Evolutionary conservation across 441 rosid genomes (phyloP).

Genomic region (Euphorbia celastroides): DNA sequence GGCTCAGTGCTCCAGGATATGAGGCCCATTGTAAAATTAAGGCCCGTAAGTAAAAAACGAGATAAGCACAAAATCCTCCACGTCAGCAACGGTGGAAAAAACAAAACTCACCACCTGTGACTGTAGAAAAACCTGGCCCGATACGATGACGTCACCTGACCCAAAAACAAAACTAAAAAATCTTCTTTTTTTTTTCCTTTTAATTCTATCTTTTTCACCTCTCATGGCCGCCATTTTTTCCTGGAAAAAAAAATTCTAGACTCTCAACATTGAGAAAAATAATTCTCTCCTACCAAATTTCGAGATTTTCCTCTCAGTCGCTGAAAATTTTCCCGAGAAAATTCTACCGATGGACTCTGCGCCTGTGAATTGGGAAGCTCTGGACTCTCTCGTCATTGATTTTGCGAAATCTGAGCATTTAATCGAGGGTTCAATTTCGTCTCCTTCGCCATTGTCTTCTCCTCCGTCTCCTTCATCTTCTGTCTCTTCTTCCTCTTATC

Average conservation of each 20-base stretch:
- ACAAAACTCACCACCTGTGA: background rate
- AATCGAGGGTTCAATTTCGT: slow-evolving; percentile 38
- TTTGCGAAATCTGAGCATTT: slow-evolving; percentile 77
- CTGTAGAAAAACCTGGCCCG: background rate
- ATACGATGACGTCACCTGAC: background rate
- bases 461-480: slow-evolving; percentile 36
- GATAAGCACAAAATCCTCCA: background rate
- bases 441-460: slow-evolving; percentile 38
- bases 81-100: background rate
- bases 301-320: background rate
- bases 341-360: slow-evolving; percentile 44
- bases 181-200: too few relatives aligned
- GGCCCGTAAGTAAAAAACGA: too few relatives aligned
- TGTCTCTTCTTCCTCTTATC: slow-evolving; percentile 31
- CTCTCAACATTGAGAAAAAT: background rate
- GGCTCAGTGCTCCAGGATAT: too few relatives aligned
- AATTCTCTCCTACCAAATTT: background rate
- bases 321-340: slow-evolving; percentile 25
- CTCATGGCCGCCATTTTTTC: background rate
- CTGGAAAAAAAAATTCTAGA: background rate
- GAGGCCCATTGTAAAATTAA: too few relatives aligned
- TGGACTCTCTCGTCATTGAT: slow-evolving; percentile 69
- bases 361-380: slow-evolving; percentile 85
- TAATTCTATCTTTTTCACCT: too few relatives aligned
- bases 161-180: too few relatives aligned